Percentiles rank a stretch among this genome's conserved stretches.
phyloP scores from a whole-genome alignment of 1,139 yeast genomes.

The Hyphopichia fennica region DNA sequence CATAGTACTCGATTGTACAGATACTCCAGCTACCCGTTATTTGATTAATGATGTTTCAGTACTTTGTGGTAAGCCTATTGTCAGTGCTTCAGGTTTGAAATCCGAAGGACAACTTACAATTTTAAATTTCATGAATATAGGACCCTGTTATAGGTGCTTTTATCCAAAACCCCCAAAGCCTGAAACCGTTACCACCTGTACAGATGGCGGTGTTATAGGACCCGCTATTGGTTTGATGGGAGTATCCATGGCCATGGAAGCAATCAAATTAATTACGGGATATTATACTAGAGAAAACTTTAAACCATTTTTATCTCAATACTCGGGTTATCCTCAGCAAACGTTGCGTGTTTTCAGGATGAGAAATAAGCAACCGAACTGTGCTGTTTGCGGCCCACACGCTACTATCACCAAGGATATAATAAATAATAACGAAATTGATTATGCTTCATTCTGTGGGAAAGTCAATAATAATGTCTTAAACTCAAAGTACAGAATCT shows the following conservation, averaged over 20 bases:
- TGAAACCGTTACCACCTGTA: constrained; percentile 76
- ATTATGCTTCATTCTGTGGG: constrained; percentile 80
- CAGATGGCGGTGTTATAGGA: constrained; percentile 94
- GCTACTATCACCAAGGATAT: constrained; percentile 44
- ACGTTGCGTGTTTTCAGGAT: constrained; percentile 72
- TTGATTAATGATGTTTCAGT: constrained; percentile 86
- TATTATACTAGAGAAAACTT: constrained; percentile 53
- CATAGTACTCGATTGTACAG: constrained; percentile 88
- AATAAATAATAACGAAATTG: constrained; percentile 48
- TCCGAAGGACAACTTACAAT: constrained; percentile 89
- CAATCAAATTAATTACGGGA: constrained; percentile 70
- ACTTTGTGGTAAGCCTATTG: constrained; percentile 63
- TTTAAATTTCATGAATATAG: constrained; percentile 61
- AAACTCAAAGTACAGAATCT: constrained; percentile 40
- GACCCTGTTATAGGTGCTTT: constrained; percentile 95
- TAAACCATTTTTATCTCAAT: constrained; percentile 68
- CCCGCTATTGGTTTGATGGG: constrained; percentile 95
- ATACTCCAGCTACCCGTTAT: constrained; percentile 85
- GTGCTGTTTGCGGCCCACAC: constrained; percentile 65
- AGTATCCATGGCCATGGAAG: constrained; percentile 82
- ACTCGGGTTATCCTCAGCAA: constrained; percentile 74
- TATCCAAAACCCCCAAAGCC: constrained; percentile 92
- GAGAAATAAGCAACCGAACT: constrained; percentile 63
- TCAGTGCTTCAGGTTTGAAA: constrained; percentile 89
- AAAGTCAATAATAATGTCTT: constrained; percentile 48